phyloP scores from a whole-genome alignment of 768 basidiomycete genomes.

The Coprinellus aureogranulatus region DNA sequence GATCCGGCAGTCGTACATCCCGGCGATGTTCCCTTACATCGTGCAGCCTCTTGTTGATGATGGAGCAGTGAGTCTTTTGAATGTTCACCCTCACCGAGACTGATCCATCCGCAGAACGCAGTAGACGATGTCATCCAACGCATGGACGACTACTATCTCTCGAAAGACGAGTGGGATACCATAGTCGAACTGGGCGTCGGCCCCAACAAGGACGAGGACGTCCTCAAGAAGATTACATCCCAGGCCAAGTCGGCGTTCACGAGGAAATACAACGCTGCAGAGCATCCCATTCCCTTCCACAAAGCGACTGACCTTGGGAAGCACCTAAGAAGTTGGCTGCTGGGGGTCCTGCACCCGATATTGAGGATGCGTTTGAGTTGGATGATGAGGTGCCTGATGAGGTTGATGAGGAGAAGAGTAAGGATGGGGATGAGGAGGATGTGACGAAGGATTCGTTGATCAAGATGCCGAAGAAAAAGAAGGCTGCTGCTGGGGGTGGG shows the following conservation, averaged over 20 bases:
- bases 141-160: constrained; percentile 94
- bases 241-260: constrained; percentile 86
- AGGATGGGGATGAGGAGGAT: constrained; percentile 42
- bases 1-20: constrained; percentile 88
- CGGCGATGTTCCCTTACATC: constrained; percentile 79
- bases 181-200: constrained; percentile 91
- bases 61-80: constrained; percentile 77
- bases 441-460: constrained; percentile 59
- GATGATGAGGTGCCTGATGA: constrained; percentile 33
- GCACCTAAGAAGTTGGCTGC: constrained; percentile 73
- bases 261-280: constrained; percentile 82
- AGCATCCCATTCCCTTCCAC: constrained; percentile 95
- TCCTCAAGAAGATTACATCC: constrained; percentile 81
- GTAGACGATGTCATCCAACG: constrained; percentile 78
- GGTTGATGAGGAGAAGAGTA: constrained; percentile 32
- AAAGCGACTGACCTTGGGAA: constrained; percentile 82
- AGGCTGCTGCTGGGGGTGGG: constrained; percentile 15
- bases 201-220: constrained; percentile 64
- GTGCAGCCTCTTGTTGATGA: constrained; percentile 73
- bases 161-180: constrained; percentile 96
- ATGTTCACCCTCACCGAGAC: constrained; percentile 1
- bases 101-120: constrained; percentile 51
- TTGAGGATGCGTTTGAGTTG: constrained; percentile 80
- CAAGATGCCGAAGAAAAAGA: constrained; percentile 51
- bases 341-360: constrained; percentile 72